These are phyloP conservation scores for Fusarium mangiferae DNA, from an alignment of 2,329 filamentous ascomycete species.

Conservation along the genomic window DNA sequence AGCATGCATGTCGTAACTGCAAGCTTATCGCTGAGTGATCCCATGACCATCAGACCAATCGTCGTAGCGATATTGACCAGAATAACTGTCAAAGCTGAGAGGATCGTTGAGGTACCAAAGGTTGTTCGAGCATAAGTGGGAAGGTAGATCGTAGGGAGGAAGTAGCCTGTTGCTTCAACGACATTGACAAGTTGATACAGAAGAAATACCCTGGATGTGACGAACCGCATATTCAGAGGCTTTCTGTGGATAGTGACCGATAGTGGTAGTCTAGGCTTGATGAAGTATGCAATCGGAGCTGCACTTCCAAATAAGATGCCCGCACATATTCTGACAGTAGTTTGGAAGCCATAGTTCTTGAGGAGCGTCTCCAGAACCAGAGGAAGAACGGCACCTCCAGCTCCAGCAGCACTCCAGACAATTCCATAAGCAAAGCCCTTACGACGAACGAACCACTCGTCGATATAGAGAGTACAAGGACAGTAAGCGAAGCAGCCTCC, in stretches of 20 bases:
- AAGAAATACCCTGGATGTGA: conserved; percentile 61
- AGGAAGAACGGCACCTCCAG: conserved; percentile 58
- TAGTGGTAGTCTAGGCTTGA: conserved; percentile 61
- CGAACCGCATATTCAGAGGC: conserved; percentile 56
- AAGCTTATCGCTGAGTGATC: conserved; percentile 59
- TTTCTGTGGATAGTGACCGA: conserved; percentile 43
- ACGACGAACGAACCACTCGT: conserved; percentile 63
- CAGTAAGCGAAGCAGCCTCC: conserved; percentile 64
- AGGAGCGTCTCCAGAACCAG: conserved; percentile 61
- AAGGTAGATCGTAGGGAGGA: conserved; percentile 68
- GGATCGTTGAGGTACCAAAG: conserved; percentile 56
- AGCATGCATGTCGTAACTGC: conserved; percentile 60
- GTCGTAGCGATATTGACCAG: conserved; percentile 66
- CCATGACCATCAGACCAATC: conserved; percentile 58
- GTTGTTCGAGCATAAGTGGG: conserved; percentile 61
- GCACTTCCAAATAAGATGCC: conserved; percentile 58
- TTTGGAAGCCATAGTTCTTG: conserved; percentile 54
- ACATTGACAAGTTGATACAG: conserved; percentile 66
- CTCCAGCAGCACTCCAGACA: conserved; percentile 53
- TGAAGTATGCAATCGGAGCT: conserved; percentile 61
- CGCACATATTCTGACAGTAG: conserved; percentile 58
- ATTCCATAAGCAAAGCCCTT: conserved; percentile 63
- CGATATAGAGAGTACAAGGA: conserved; percentile 63
- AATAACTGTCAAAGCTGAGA: conserved; percentile 63
- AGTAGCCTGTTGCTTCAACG: conserved; percentile 67